Evolutionary conservation across 169 alveolate genomes (phyloP), one percentile per base, ranked within the genome.

Genomic region (Eimeria sp.): DNA sequence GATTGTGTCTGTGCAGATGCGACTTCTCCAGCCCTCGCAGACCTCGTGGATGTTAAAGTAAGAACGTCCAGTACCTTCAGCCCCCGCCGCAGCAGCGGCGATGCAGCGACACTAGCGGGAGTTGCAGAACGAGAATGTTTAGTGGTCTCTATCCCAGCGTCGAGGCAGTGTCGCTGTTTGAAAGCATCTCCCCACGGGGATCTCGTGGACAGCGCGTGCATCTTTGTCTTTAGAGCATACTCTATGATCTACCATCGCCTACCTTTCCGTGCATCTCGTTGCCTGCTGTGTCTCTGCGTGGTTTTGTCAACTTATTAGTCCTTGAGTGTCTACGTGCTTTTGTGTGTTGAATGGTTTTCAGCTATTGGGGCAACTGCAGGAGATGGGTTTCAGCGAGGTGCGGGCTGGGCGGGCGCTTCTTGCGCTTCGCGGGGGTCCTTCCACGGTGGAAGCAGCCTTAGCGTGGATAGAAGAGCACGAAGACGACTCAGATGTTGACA

Each of bases 351-450:
- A 84, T 51, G 94, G 87, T 54, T 70, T 34, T 20, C 92, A 88
- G 75, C 63, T 87, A 22, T 57, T 87, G 18, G 84, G 49, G 47
- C 84, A 95, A 45, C 45, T 96, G 91, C 18, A 89, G 30, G 96
- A 94, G 75, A 96, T 96, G 97, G 97, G 97, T 1, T 96, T 96
- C 67, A 94, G 95, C 14, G 88, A 88, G 80, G 75, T 92, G 51
- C 96, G 96, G 61, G 88, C 97, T 67, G 97, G 95, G 22, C 94
- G 95, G 57, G 96, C 97, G 14, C 67, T 96, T 43, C 84, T 94
- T 73, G 94, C 95, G 87, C 94, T 96, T 9, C 58, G 91, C 45
- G 95, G 86, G 18, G 78, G 92, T 57, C 78, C 73, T 7, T 51
- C 89, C 47, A 96, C 95, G 11, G 30, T 96, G 75, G 97, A 96